Base-by-base conservation (phyloP, 2,329 filamentous ascomycete genomes). In the Colletotrichum sp. region DNA sequence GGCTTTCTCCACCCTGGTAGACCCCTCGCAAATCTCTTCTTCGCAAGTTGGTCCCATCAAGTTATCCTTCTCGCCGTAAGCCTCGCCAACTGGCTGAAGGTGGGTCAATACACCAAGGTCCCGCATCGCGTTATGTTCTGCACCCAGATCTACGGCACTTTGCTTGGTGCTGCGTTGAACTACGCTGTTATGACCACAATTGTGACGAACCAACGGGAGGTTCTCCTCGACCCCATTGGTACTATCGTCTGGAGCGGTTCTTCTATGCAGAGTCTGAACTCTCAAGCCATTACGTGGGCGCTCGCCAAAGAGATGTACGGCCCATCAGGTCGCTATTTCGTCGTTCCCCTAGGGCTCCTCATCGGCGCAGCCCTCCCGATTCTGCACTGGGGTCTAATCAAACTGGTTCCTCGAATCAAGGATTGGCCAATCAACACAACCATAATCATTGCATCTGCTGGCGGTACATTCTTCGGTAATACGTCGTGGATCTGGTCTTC, bases 231-330 rank as follows among this genome's bases (percentile, higher is more conserved):
- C 24, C 82, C 86, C 9, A 78, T 87, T 63, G 88, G 80, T 1
- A 85, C 82, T 65, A 86, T 85, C 75, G 85, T 88, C 57, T 90
- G 88, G 88, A 87, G 85, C 30, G 87, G 88, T 18, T 85, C 87
- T 2, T 83, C 83, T n/a, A 83, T 89, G 10, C 88, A 90, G 77
- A 82, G 82, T 7, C 84, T 85, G 80, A 90, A 90, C 75, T 83
- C 86, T 1, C 75, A 79, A 26, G 80, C 80, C 3, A 78, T 80
- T 8, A 80, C 80, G 0, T 81, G 80, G 80, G 71, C 81, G 4
- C 80, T 88, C n/a, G 84, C 86, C 8, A 82, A 84, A 55, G 79
- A 86, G n/a, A 82, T 89, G 77, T 88, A 87, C 79, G 83, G 81
- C 60, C 76, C 85, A 30, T 84, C 82, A 16, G 80, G 80, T 1